Percentiles rank a stretch among this genome's conserved stretches.
Evolutionary conservation across 208 protist genomes (phyloP).

Genomic region (Baffinella frigidus): DNA sequence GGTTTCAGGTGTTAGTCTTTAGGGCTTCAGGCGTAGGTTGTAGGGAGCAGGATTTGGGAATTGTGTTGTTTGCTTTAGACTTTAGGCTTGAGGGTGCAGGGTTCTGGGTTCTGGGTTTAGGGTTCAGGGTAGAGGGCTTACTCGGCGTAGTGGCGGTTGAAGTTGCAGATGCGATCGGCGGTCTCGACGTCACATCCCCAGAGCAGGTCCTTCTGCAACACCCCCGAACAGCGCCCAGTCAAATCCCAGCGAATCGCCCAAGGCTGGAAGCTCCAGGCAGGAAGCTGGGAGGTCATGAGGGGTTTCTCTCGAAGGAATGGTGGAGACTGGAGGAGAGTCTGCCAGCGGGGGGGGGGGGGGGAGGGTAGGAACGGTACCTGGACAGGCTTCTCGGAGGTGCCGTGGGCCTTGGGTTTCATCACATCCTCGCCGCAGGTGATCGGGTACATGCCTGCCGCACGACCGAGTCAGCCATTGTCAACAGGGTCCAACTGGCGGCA

Average conservation of each 20-base stretch:
- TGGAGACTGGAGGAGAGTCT: neutral
- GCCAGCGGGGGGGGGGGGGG: too few species aligned
- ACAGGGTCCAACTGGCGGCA: too few species aligned
- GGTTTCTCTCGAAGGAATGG: too few species aligned
- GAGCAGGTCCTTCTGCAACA: neutral
- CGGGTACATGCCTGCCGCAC: conserved; percentile 30
- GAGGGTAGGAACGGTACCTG: neutral
- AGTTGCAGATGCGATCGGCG: conserved; percentile 33
- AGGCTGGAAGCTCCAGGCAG: neutral
- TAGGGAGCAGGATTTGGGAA: too few species aligned
- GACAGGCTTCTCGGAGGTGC: conserved; percentile 31
- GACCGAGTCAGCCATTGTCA: too few species aligned
- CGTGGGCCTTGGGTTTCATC: conserved; percentile 48
- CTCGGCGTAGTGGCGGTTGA: conserved; percentile 55
- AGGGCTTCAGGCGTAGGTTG: too few species aligned
- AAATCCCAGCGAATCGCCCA: neutral
- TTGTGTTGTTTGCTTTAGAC: too few species aligned
- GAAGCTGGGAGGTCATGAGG: too few species aligned
- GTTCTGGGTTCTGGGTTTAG: too few species aligned
- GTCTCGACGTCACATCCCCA: neutral
- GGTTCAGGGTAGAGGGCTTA: conserved; percentile 26
- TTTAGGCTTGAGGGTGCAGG: too few species aligned
- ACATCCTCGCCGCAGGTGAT: neutral
- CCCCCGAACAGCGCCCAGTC: neutral
- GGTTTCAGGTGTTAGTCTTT: too few species aligned